A percentile compares a stretch with the other conserved stretches of the same genome.
Conservation (phyloP, 2,329 filamentous ascomycete species). For the Nemania sp. region DNA sequence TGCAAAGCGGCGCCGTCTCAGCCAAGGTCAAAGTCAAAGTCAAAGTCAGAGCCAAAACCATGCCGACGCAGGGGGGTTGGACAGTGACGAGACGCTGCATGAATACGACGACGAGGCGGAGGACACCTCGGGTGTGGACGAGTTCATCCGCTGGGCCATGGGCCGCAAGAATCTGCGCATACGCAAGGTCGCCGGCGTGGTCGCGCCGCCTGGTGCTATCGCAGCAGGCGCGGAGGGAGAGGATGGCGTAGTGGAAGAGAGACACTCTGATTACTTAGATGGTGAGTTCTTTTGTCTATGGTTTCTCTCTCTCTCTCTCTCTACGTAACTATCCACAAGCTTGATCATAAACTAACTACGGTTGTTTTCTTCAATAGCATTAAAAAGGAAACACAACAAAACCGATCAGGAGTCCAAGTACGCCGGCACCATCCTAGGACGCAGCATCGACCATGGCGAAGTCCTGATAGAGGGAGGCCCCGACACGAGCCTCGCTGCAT, state of each 20-base stretch:
- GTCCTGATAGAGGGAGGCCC: slow-evolving; percentile 84
- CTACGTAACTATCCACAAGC: not conserved
- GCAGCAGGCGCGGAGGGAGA: slow-evolving; percentile 54
- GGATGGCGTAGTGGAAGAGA: slow-evolving; percentile 63
- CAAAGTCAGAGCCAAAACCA: too few species aligned
- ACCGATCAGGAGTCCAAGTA: slow-evolving; percentile 88
- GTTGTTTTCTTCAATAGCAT: slow-evolving; percentile 59
- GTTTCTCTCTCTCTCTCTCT: not conserved
- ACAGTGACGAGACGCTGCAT: slow-evolving; percentile 8
- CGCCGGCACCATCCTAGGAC: slow-evolving; percentile 84
- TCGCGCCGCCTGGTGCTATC: slow-evolving; percentile 50
- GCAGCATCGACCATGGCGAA: slow-evolving; percentile 75
- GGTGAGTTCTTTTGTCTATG: slow-evolving; percentile 58
- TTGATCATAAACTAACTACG: not conserved
- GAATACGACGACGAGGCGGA: slow-evolving; percentile 56
- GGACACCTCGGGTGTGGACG: slow-evolving; percentile 80
- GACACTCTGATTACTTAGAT: slow-evolving; percentile 73
- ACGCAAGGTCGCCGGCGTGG: slow-evolving; percentile 80
- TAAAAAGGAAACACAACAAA: slow-evolving; percentile 95
- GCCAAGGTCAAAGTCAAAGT: too few species aligned
- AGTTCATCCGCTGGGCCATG: slow-evolving; percentile 82
- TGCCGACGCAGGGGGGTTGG: not conserved
- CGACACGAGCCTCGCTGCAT: slow-evolving; percentile 74
- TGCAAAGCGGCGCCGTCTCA: slow-evolving; percentile 32
- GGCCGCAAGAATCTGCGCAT: slow-evolving; percentile 84